Conservation (phyloP, 495 filamentous ascomycete species). For the Xeromyces bisporus region DNA sequence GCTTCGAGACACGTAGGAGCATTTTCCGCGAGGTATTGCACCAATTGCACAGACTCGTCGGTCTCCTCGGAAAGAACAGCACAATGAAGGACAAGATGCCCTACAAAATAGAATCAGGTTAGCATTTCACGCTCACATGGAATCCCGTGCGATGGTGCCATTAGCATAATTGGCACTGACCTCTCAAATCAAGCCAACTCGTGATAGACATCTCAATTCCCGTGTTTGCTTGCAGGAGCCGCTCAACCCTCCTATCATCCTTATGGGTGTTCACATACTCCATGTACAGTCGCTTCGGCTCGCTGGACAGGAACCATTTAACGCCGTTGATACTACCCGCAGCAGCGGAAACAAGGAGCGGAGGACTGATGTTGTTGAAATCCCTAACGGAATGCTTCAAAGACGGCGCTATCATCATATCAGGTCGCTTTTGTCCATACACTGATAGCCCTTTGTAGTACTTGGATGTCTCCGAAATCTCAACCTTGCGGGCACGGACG, state of each 20-base stretch:
- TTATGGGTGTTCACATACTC: constrained; percentile 42
- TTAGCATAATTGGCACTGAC: too few species aligned
- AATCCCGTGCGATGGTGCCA: too few species aligned
- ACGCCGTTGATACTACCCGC: constrained; percentile 39
- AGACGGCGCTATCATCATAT: constrained; percentile 44
- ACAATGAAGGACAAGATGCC: constrained; percentile 47
- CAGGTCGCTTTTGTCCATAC: constrained; percentile 50
- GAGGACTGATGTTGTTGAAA: constrained; percentile 22
- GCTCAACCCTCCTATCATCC: constrained; percentile 37
- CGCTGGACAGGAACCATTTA: constrained; percentile 55
- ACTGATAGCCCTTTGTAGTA: constrained; percentile 60
- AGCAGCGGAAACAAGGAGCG: constrained; percentile 40
- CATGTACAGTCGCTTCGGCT: constrained; percentile 41
- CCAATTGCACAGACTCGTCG: constrained; percentile 29
- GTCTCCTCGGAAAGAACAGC: constrained; percentile 34
- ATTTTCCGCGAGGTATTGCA: constrained; percentile 42
- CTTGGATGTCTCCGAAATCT: constrained; percentile 36
- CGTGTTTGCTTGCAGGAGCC: constrained; percentile 32
- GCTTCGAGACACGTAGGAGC: constrained; percentile 40
- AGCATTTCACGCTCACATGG: too few species aligned
- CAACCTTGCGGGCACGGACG: constrained; percentile 39
- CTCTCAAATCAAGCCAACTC: constrained; percentile 41
- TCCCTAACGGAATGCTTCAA: constrained; percentile 21
- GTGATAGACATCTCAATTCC: constrained; percentile 42
- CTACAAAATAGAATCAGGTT: constrained; percentile 12